Percentiles rank a stretch among this genome's conserved stretches.
Conservation (phyloP, 306 rosid genomes). For the Crotalaria pallida region DNA sequence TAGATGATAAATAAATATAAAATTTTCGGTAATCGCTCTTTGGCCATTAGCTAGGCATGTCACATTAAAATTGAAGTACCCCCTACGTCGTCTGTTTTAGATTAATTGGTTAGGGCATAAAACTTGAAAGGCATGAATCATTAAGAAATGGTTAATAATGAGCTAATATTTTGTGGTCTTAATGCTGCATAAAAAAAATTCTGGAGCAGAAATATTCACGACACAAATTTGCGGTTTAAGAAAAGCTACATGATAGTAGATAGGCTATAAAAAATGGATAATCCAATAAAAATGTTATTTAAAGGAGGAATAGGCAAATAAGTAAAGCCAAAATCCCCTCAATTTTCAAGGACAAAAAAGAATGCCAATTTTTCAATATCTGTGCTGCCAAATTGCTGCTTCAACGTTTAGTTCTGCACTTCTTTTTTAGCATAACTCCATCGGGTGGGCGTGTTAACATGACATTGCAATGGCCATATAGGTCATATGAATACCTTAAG, state of each 20-base stretch:
- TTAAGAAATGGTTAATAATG: not conserved
- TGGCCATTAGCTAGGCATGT: not conserved
- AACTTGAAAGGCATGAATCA: not conserved
- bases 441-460: constrained; percentile 63
- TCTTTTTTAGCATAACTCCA: constrained; percentile 51
- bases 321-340: constrained; percentile 19
- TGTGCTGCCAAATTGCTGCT: not conserved
- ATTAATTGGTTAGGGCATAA: not conserved
- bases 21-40: not conserved
- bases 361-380: not conserved
- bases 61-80: too few relatives aligned
- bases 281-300: constrained; percentile 23
- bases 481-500: constrained; percentile 60
- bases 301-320: constrained; percentile 16
- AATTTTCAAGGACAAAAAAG: constrained; percentile 22
- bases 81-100: too few relatives aligned
- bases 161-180: not conserved
- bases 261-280: not conserved
- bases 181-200: not conserved
- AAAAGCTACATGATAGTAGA: not conserved
- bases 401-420: constrained; percentile 64
- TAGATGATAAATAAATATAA: not conserved
- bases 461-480: constrained; percentile 51
- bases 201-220: not conserved
- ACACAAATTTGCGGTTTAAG: constrained; percentile 18